Evolutionary conservation across 228 moss, liverwort and hornwort species (phyloP).

Genomic region (Sphagnum fallax): DNA sequence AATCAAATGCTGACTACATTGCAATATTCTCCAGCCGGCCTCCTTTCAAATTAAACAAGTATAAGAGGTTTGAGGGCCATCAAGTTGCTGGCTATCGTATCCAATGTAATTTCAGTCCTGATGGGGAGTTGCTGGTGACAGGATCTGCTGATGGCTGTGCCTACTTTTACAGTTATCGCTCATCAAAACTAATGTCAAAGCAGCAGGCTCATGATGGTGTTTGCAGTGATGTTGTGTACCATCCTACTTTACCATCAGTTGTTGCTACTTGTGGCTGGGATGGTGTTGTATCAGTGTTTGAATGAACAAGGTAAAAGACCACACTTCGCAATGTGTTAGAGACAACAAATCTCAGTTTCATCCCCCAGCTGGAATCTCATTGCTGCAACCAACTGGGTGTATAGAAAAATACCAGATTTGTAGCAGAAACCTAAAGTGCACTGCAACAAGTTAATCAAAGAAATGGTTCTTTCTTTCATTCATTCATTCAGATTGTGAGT

Average conservation of each 20-base stretch:
- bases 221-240: constrained; percentile 74
- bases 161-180: constrained; percentile 65
- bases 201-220: constrained; percentile 39
- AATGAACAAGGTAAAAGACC: constrained; percentile 11
- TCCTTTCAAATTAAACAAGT: constrained; percentile 86
- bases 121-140: constrained; percentile 71
- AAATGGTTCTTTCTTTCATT: too few relatives aligned
- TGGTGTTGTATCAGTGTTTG: constrained; percentile 53
- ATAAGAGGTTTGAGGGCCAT: constrained; percentile 77
- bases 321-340: too few relatives aligned
- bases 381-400: too few relatives aligned
- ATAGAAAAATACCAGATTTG: too few relatives aligned
- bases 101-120: constrained; percentile 88
- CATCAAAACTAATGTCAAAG: constrained; percentile 66
- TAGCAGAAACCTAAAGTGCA: too few relatives aligned
- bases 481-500: too few relatives aligned
- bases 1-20: constrained; percentile 92
- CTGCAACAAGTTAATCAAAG: too few relatives aligned
- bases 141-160: constrained; percentile 80
- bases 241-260: constrained; percentile 83
- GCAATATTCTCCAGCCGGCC: constrained; percentile 82
- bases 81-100: constrained; percentile 81
- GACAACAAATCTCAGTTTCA: too few relatives aligned
- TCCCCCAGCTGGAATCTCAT: too few relatives aligned
- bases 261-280: constrained; percentile 89